Evolutionary conservation across 306 rosid species (phyloP).

Genomic region (Mimosa bimucronata): DNA sequence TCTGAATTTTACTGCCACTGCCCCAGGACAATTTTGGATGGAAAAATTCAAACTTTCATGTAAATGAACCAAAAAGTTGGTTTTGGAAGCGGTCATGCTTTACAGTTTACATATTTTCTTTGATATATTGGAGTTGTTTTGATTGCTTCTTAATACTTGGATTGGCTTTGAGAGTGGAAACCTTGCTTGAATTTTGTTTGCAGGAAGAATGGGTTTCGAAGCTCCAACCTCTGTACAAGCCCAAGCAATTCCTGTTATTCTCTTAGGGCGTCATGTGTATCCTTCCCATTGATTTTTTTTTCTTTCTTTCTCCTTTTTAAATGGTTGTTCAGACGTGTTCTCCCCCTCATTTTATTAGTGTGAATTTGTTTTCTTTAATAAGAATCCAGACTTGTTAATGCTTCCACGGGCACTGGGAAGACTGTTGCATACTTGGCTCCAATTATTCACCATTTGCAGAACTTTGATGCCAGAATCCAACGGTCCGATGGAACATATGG

Average conservation of each 20-base stretch:
- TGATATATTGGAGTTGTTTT: not conserved
- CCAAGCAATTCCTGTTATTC: conserved; percentile 78
- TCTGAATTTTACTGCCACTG: conserved; percentile 12
- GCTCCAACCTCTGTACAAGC: conserved; percentile 87
- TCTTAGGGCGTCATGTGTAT: conserved; percentile 80
- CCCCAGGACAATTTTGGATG: not conserved
- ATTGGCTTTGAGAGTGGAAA: too few relatives aligned
- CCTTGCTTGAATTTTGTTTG: not conserved
- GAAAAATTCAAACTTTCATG: not conserved
- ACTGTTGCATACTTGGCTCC: conserved; percentile 89
- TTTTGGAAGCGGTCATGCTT: not conserved
- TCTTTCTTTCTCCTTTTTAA: not conserved
- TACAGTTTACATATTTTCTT: not conserved
- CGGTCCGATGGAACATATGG: conserved; percentile 89
- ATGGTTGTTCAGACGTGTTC: not conserved
- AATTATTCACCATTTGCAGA: conserved; percentile 71
- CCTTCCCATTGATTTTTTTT: conserved; percentile 39
- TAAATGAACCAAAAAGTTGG: not conserved
- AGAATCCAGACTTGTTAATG: conserved; percentile 70
- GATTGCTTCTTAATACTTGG: not conserved
- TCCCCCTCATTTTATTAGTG: not conserved
- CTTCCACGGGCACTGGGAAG: conserved; percentile 93
- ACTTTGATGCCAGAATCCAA: conserved; percentile 55
- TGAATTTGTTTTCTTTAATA: conserved; percentile 50
- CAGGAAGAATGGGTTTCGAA: conserved; percentile 84